phyloP scores from a whole-genome alignment of 345 rosid genomes.

The Eucalyptus coolabah region DNA sequence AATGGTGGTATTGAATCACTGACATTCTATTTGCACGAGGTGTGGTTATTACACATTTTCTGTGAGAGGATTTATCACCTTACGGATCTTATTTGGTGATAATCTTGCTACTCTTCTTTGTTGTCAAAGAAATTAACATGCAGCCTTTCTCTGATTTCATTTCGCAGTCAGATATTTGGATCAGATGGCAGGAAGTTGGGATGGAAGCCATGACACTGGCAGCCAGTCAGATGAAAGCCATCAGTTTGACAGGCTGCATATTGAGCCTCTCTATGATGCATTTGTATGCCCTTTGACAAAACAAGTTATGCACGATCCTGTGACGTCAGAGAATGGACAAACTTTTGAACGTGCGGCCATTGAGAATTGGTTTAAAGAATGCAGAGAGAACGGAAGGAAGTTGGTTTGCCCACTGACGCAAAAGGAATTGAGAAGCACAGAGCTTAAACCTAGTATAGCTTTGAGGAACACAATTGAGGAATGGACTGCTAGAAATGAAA shows the following conservation, averaged over 20 bases:
- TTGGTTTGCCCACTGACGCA: constrained; percentile 71
- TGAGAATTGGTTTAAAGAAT: constrained; percentile 80
- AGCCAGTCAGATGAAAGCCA: constrained; percentile 76
- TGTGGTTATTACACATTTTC: not conserved
- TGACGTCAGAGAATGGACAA: constrained; percentile 76
- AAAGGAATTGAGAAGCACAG: constrained; percentile 42
- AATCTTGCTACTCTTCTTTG: not conserved
- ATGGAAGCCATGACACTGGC: constrained; percentile 43
- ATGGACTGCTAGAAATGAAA: constrained; percentile 92
- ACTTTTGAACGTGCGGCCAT: constrained; percentile 90
- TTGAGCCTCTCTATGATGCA: constrained; percentile 77
- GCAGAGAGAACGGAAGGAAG: constrained; percentile 46
- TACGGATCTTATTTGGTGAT: not conserved
- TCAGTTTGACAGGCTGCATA: constrained; percentile 40
- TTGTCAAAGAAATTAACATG: not conserved
- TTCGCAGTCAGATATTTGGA: not conserved
- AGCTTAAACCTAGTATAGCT: constrained; percentile 75
- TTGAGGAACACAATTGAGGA: constrained; percentile 81
- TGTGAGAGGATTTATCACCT: not conserved
- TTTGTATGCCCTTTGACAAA: constrained; percentile 92
- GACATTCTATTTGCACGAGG: not conserved
- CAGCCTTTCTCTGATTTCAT: not conserved
- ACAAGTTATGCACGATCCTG: constrained; percentile 82
- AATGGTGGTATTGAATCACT: not conserved
- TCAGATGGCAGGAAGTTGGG: constrained; percentile 62